A percentile compares a stretch with the other conserved stretches of the same genome.
Evolutionary conservation across 2,329 filamentous ascomycete genomes (phyloP).

Genomic region (Metarhizium guizhouense): DNA sequence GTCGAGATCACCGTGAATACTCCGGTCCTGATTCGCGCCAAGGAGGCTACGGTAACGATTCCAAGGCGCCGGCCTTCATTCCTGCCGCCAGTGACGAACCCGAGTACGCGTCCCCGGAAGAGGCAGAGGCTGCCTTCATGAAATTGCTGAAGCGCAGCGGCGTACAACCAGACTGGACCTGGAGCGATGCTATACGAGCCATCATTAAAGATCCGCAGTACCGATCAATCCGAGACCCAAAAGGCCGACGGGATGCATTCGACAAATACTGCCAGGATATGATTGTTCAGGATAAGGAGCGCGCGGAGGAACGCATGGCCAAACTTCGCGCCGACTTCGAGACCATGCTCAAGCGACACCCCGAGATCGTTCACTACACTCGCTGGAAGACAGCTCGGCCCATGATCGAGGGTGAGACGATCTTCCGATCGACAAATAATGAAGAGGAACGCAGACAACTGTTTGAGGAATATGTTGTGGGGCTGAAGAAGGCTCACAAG

Average conservation of each 20-base stretch:
- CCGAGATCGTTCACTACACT: slow-evolving; percentile 94
- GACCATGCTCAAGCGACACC: slow-evolving; percentile 91
- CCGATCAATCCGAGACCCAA: slow-evolving; percentile 84
- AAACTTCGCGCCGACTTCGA: slow-evolving; percentile 92
- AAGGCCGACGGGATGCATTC: slow-evolving; percentile 82
- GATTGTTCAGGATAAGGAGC: slow-evolving; percentile 85
- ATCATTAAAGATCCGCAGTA: slow-evolving; percentile 89
- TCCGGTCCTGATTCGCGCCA: slow-evolving; percentile 47
- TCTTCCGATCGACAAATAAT: slow-evolving; percentile 83
- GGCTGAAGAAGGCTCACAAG: slow-evolving; percentile 71
- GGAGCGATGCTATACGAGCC: slow-evolving; percentile 79
- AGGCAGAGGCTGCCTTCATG: slow-evolving; percentile 86
- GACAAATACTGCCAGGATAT: slow-evolving; percentile 92
- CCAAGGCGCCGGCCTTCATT: slow-evolving; percentile 49
- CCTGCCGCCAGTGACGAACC: slow-evolving; percentile 61
- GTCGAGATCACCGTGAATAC: slow-evolving; percentile 25
- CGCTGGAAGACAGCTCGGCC: slow-evolving; percentile 93
- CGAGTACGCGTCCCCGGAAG: slow-evolving; percentile 70
- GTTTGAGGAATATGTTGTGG: slow-evolving; percentile 86
- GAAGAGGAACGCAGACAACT: slow-evolving; percentile 82
- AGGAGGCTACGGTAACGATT: slow-evolving; percentile 47
- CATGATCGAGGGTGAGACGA: slow-evolving; percentile 90
- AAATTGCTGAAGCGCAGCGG: slow-evolving; percentile 80
- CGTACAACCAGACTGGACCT: slow-evolving; percentile 85
- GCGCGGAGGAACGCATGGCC: slow-evolving; percentile 82